Conservation (phyloP, 768 basidiomycete species). For the Lactarius sp. region DNA sequence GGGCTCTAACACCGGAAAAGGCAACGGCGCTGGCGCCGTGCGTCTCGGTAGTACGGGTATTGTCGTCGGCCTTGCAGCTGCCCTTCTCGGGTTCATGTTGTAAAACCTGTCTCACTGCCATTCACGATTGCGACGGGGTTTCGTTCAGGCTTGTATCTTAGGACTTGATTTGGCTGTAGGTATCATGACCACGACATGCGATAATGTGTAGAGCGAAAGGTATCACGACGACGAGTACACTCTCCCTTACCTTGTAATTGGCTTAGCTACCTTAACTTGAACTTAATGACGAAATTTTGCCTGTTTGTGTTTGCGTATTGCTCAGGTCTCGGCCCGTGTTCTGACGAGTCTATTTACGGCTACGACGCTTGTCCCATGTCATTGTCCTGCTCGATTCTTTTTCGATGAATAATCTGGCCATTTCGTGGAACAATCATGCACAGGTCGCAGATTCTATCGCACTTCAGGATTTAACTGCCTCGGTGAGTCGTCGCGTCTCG, state of each 20-base stretch:
- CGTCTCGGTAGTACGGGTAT: constrained; percentile 16
- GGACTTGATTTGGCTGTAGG: constrained; percentile 6
- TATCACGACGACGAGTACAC: constrained; percentile 1
- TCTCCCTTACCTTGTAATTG: neutral
- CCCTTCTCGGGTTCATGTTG: constrained; percentile 16
- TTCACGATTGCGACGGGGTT: neutral
- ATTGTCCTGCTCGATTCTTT: no score
- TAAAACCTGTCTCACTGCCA: neutral
- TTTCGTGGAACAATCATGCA: no score
- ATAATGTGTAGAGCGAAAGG: neutral
- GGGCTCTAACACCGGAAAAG: constrained; percentile 3
- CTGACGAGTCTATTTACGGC: no score
- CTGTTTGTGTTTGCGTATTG: no score
- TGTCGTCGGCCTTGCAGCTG: neutral
- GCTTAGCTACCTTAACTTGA: no score
- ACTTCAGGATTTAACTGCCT: no score
- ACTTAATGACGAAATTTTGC: no score
- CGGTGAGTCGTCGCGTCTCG: no score
- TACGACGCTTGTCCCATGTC: no score
- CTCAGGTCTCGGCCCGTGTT: no score
- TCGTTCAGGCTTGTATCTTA: constrained; percentile 15
- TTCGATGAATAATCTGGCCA: no score
- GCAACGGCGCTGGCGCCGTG: constrained; percentile 21
- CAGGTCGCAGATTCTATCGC: no score
- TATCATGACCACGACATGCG: neutral